Evolutionary conservation across 2,329 filamentous ascomycete genomes (phyloP), one percentile per base, ranked within the genome.

Genomic region (Cylindrodendrum hubeiense): DNA sequence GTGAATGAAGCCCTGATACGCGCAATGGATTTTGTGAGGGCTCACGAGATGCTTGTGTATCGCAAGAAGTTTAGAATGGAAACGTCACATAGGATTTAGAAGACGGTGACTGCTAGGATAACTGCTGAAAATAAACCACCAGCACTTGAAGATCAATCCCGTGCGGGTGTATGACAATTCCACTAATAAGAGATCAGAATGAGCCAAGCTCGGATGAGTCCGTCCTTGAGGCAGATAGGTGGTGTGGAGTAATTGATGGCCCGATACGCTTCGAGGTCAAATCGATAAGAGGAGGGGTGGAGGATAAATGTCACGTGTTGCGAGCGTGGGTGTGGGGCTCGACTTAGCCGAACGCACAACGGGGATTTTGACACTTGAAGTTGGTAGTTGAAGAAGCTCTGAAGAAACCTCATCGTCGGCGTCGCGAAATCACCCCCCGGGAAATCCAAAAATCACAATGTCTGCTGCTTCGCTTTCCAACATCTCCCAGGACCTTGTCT

Each of bases 401-500:
- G 67, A 67, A 74, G 69, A 75, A 75, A 76, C 71, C 70, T 77
- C 74, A 74, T 78, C 76, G 82, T 62, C 69, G 60, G 69, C 65
- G 70, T 62, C 63, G 54, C 63, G 47, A 60, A 65, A 49, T 67
- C 67, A 63, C 65, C 61, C 52, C 71, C 79, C 76, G 65, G 65
- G 67, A 71, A 78, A 78, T 63, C 63, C 63, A 61, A 70, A 70
- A 47, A 55, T 69, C 87, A 89, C 82, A 83, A 89, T 89, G 86
- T 81, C 83, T 75, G 80, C 80, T 78, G 86, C 77, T 84, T 82
- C 77, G 65, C 85, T 89, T 76, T 83, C 90, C 78, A 93, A 94
- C 87, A 87, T 97, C 80, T 97, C 94, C 82, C 85, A 91, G 80
- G 95, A 98, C 86, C 89, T 98, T 78, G 86, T 97, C 88, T 98